These are phyloP conservation scores for Solanum hybrid DNA, from an alignment of 305 asterid species.

Conservation along the genomic window DNA sequence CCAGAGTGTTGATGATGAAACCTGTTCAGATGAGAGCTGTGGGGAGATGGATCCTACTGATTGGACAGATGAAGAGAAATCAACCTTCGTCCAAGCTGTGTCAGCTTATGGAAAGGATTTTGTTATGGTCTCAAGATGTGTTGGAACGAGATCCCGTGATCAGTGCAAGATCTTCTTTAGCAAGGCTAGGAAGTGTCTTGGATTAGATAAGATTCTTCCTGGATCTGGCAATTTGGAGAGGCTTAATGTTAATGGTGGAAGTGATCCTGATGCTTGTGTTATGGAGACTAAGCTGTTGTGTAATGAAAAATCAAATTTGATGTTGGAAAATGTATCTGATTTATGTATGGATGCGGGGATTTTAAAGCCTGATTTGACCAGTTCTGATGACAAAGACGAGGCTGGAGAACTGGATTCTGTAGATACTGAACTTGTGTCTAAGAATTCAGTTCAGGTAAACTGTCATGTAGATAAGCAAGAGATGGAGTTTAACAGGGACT, in stretches of 20 bases:
- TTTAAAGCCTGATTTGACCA: conserved; percentile 34
- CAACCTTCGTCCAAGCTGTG: conserved; percentile 57
- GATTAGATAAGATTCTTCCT: conserved; percentile 48
- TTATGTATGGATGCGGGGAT: conserved; percentile 19
- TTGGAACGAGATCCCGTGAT: conserved; percentile 64
- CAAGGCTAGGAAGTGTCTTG: conserved; percentile 81
- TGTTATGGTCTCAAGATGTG: conserved; percentile 50
- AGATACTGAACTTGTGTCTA: conserved; percentile 22
- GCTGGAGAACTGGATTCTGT: conserved; percentile 23
- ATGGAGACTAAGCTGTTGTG: conserved; percentile 41
- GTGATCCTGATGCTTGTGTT: conserved; percentile 64
- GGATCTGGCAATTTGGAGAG: conserved; percentile 30
- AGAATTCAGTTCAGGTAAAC: conserved; percentile 21
- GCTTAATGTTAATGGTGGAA: conserved; percentile 42
- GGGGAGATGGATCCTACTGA: conserved; percentile 65
- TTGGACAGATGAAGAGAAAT: conserved; percentile 95
- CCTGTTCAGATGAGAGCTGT: conserved; percentile 89
- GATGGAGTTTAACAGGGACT: conserved; percentile 24
- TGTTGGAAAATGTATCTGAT: conserved; percentile 27
- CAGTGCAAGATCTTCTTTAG: conserved; percentile 85
- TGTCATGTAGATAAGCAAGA: conserved; percentile 25
- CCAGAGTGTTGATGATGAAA: conserved; percentile 62
- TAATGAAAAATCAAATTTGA: conserved; percentile 34
- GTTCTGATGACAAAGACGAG: conserved; percentile 20
- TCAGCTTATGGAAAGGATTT: conserved; percentile 82